Conservation (phyloP, 208 protist genomes). For the Acanthamoeba castellanii region DNA sequence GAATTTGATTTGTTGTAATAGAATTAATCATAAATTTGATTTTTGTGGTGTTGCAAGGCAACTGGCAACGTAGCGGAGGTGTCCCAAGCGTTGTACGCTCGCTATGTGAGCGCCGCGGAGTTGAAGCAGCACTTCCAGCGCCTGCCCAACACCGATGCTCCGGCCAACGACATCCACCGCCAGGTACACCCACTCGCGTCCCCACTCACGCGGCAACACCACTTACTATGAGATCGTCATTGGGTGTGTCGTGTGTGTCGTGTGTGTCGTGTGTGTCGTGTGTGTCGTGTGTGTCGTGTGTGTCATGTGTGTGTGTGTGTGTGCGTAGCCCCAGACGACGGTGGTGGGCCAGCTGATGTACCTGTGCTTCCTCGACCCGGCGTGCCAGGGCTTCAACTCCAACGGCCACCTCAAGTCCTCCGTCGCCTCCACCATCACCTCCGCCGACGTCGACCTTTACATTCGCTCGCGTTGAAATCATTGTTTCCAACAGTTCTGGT, state of each 20-base stretch:
- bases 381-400: constrained; percentile 44
- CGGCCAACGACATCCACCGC: constrained; percentile 23
- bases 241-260: too few relatives aligned
- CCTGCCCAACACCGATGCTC: background rate
- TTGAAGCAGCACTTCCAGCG: background rate
- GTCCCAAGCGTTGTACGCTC: constrained; percentile 3
- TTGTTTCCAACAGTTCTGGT: too few relatives aligned
- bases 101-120: background rate
- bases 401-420: constrained; percentile 57
- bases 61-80: background rate
- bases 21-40: background rate
- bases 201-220: background rate
- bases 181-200: background rate
- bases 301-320: background rate
- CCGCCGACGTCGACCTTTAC: background rate
- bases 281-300: too few relatives aligned
- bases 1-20: too few relatives aligned
- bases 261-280: too few relatives aligned
- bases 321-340: background rate
- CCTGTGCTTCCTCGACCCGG: constrained; percentile 50
- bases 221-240: too few relatives aligned
- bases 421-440: background rate
- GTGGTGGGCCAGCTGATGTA: constrained; percentile 37
- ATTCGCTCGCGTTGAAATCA: too few relatives aligned
- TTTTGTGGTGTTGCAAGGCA: background rate